Evolutionary conservation across 257 asterid genomes (phyloP).

Genomic region (Henckelia pumila): DNA sequence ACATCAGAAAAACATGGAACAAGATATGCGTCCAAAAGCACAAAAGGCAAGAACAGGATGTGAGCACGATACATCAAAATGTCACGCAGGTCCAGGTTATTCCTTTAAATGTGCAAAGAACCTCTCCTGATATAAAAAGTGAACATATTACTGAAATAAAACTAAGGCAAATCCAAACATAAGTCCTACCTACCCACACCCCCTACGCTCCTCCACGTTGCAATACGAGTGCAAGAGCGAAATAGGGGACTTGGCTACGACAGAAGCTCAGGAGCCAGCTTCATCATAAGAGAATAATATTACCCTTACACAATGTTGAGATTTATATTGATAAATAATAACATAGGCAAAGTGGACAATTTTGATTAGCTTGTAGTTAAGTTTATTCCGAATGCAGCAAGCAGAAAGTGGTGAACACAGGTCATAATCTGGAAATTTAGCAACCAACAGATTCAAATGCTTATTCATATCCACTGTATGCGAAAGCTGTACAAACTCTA

Average conservation of each 20-base stretch:
- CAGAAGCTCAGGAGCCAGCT: not conserved
- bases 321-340: no score
- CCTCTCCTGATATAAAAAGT: constrained; percentile 1
- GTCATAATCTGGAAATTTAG: not conserved
- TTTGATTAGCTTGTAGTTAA: not conserved
- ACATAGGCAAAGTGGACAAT: not conserved
- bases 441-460: not conserved
- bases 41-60: constrained; percentile 9
- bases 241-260: not conserved
- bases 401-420: not conserved
- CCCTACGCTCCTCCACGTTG: not conserved
- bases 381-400: not conserved
- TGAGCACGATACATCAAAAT: constrained; percentile 4
- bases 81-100: constrained; percentile 5
- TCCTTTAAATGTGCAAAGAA: constrained; percentile 11
- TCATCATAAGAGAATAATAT: not conserved
- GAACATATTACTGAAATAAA: not conserved
- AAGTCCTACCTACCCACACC: not conserved
- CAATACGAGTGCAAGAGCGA: not conserved
- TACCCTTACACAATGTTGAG: not conserved
- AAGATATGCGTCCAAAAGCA: not conserved
- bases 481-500: constrained; percentile 25
- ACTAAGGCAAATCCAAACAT: not conserved
- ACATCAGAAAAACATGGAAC: constrained; percentile 12
- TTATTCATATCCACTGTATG: constrained; percentile 1